phyloP scores from a whole-genome alignment of 768 basidiomycete genomes.

The Boletus edulis region DNA sequence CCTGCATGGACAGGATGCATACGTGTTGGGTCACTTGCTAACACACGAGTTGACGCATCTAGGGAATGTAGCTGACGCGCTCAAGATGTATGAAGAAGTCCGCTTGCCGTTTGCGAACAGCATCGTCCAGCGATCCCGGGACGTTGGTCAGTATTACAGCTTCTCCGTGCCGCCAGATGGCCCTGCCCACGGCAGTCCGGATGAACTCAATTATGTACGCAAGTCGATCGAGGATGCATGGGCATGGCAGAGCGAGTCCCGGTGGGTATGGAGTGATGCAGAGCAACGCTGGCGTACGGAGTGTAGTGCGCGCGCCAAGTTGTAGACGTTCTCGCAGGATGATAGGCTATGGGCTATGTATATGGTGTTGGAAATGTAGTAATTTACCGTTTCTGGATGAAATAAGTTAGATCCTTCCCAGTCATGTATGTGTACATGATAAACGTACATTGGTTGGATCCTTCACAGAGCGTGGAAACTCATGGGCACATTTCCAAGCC shows the following conservation, averaged over 20 bases:
- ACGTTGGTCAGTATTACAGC: constrained; percentile 24
- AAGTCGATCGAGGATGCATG: constrained; percentile 15
- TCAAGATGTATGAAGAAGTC: constrained; percentile 32
- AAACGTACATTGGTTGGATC: too few species aligned
- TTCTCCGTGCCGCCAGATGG: constrained; percentile 8
- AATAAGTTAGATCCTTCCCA: too few species aligned
- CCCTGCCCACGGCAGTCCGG: not conserved
- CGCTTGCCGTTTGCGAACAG: constrained; percentile 31
- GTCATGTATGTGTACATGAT: too few species aligned
- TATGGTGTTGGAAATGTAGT: too few species aligned
- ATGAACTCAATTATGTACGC: constrained; percentile 30
- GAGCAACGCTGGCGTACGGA: constrained; percentile 10
- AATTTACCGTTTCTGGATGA: too few species aligned
- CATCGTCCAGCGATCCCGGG: constrained; percentile 16
- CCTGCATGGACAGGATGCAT: constrained; percentile 22
- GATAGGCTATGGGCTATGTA: too few species aligned
- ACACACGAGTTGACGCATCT: constrained; percentile 19
- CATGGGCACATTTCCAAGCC: too few species aligned
- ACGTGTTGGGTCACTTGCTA: constrained; percentile 30
- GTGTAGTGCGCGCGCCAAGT: not conserved
- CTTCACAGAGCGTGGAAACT: too few species aligned
- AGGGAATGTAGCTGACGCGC: constrained; percentile 24
- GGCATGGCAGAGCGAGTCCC: constrained; percentile 15
- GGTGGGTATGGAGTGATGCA: constrained; percentile 9
- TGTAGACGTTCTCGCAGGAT: not conserved